Evolutionary conservation across 176 grass and related monocot genomes (phyloP).

Genomic region (Triticum dicoccoides): DNA sequence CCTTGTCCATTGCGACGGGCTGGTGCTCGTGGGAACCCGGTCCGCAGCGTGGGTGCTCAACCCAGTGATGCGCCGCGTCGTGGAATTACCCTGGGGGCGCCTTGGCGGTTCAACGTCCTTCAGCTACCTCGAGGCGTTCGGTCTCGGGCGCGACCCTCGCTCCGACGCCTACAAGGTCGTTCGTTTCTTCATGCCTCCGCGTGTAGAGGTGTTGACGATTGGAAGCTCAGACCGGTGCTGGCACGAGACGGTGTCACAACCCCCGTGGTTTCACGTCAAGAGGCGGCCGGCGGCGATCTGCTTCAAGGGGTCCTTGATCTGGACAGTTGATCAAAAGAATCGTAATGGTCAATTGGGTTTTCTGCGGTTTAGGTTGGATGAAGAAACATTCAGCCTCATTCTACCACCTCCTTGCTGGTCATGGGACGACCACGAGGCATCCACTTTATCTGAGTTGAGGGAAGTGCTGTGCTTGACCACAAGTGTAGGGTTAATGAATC

Average conservation of each 20-base stretch:
- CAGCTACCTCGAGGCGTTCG: neutral
- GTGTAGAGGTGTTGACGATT: neutral
- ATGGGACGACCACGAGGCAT: neutral
- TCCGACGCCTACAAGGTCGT: neutral
- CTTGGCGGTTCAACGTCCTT: no score
- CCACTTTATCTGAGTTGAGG: neutral
- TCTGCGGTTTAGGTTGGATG: neutral
- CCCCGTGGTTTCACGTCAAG: neutral
- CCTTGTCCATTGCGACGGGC: no score
- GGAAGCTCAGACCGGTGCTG: neutral
- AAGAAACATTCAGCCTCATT: neutral
- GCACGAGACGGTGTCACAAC: neutral
- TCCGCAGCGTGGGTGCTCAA: no score
- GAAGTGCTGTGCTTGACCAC: neutral
- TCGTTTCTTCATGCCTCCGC: neutral
- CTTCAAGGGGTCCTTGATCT: neutral
- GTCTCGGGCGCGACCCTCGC: neutral
- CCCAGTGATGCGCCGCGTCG: no score
- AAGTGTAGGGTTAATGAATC: no score
- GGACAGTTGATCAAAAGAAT: neutral
- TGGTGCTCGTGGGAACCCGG: no score
- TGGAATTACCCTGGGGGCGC: no score
- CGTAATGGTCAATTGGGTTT: neutral
- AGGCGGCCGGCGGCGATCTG: neutral
- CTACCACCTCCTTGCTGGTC: neutral